Percentiles rank a stretch among this genome's conserved stretches.
These are phyloP conservation scores for Spizellomyces punctatus DNA, from an alignment of 192 early-diverging fungal genomes.

Conservation along the genomic window DNA sequence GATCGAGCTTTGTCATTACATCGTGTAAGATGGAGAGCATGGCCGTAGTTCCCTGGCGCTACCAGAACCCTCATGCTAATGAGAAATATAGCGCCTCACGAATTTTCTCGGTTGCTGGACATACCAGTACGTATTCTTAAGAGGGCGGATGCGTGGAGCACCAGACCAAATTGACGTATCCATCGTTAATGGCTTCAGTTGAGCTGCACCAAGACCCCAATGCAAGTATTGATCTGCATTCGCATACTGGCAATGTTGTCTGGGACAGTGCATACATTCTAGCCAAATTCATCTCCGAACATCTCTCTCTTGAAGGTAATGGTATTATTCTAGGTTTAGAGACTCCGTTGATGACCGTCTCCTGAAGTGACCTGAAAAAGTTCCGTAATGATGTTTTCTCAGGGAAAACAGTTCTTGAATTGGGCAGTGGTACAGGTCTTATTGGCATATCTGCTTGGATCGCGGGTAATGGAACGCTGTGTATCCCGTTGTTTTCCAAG, in stretches of 20 bases:
- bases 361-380: no score
- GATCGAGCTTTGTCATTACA: not conserved
- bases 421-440: slow-evolving; percentile 14
- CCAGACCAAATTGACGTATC: not conserved
- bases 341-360: no score
- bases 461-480: not conserved
- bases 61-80: slow-evolving; percentile 26
- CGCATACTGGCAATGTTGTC: slow-evolving; percentile 22
- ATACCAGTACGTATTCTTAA: not conserved
- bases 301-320: slow-evolving; percentile 10
- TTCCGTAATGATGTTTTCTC: no score
- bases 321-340: not conserved
- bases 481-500: not conserved
- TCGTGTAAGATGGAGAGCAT: slow-evolving; percentile 1
- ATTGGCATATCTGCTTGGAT: not conserved
- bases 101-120: slow-evolving; percentile 2
- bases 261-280: slow-evolving; percentile 27
- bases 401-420: slow-evolving; percentile 13
- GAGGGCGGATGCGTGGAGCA: no score
- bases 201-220: slow-evolving; percentile 12
- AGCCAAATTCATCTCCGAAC: slow-evolving; percentile 11
- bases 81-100: slow-evolving; percentile 16
- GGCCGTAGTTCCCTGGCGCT: slow-evolving; percentile 24
- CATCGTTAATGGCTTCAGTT: not conserved
- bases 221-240: slow-evolving; percentile 6